Evolutionary conservation across 345 rosid species (phyloP).

Genomic region (Lepidium didymum): DNA sequence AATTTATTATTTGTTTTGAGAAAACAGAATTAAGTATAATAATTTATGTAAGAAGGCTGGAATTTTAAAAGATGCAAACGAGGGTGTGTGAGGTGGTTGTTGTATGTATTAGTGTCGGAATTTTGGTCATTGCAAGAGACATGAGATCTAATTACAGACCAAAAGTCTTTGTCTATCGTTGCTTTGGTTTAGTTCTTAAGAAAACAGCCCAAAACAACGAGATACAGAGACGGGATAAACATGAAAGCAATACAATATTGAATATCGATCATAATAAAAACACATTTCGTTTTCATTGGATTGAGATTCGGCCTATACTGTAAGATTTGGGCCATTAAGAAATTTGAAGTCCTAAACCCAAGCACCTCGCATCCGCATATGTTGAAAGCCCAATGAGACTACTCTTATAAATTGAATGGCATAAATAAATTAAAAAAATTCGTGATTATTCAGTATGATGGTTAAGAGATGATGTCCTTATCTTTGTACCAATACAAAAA

Average conservation of each 20-base stretch:
- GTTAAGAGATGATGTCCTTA: conserved; percentile 3
- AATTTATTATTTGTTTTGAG: neutral
- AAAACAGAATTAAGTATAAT: neutral
- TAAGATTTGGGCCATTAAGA: neutral
- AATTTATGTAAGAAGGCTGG: neutral
- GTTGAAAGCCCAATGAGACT: neutral
- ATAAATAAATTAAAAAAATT: neutral
- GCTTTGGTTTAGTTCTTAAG: conserved; percentile 21
- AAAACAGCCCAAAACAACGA: conserved; percentile 13
- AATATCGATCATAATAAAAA: neutral
- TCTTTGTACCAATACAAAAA: conserved; percentile 23
- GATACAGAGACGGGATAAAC: neutral
- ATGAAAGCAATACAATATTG: neutral
- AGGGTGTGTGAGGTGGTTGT: conserved; percentile 11
- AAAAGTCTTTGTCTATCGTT: conserved; percentile 20
- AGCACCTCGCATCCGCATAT: neutral
- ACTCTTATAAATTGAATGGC: neutral
- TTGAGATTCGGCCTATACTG: neutral
- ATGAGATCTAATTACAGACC: conserved; percentile 24
- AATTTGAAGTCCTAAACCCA: neutral
- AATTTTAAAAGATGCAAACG: neutral
- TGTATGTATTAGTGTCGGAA: neutral
- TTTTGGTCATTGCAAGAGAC: conserved; percentile 25
- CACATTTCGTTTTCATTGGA: neutral
- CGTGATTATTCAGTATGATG: neutral